These are phyloP conservation scores for Emmonsiellopsis sp. DNA, from an alignment of 2,329 filamentous ascomycete genomes.

Conservation along the genomic window DNA sequence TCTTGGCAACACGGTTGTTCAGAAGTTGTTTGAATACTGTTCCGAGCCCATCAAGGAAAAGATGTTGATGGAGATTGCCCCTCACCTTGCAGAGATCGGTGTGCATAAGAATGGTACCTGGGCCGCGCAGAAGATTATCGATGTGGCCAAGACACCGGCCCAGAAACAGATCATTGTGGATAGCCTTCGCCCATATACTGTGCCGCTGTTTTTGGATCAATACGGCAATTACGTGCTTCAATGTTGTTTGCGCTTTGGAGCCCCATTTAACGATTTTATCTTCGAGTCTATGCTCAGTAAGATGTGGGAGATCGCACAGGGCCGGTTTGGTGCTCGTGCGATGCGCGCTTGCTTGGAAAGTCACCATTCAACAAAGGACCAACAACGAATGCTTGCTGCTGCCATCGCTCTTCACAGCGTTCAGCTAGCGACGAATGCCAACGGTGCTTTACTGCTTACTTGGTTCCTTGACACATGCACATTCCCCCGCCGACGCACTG, in stretches of 20 bases:
- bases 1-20: constrained; percentile 96
- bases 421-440: constrained; percentile 90
- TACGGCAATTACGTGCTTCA: constrained; percentile 98
- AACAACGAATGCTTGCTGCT: constrained; percentile 88
- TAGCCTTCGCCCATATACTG: constrained; percentile 71
- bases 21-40: constrained; percentile 96
- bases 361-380: constrained; percentile 87
- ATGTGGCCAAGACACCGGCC: constrained; percentile 74
- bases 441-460: constrained; percentile 84
- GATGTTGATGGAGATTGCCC: constrained; percentile 80
- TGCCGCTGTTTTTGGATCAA: constrained; percentile 90
- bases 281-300: constrained; percentile 93
- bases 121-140: constrained; percentile 99
- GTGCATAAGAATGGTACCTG: constrained; percentile 99
- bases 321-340: constrained; percentile 85
- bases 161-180: constrained; percentile 83
- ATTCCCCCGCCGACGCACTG: constrained; percentile 81
- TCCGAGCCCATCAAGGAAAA: constrained; percentile 81
- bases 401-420: constrained; percentile 95
- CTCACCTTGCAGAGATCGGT: constrained; percentile 90
- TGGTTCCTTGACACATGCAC: constrained; percentile 99
- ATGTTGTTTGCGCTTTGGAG: constrained; percentile 84
- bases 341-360: constrained; percentile 97
- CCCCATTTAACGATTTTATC: constrained; percentile 89
- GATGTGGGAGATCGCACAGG: constrained; percentile 89